Base-by-base conservation (phyloP, 2,329 filamentous ascomycete species). In the Colletotrichum australisinense region DNA sequence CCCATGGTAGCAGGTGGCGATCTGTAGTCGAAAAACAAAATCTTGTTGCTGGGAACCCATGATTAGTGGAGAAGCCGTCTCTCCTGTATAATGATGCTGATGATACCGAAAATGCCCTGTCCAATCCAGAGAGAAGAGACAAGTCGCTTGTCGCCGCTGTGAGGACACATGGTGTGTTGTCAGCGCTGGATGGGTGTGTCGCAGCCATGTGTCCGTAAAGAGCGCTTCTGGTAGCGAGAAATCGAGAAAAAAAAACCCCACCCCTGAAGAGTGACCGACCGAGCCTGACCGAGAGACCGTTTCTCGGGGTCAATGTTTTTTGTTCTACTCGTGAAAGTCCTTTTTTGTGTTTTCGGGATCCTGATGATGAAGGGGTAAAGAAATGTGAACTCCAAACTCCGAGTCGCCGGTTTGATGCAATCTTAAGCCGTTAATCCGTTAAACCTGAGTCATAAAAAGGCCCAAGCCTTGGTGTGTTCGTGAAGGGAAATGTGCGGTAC, bases 331-430 rank as follows among this genome's bases (percentile, higher is more conserved):
- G 57, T 56, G 57, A 55, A 59, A 67, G 63, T 64, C 58, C 42
- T 59, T 68, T 59, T 68, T 64, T 24, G 46, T 19, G 46, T 62
- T 72, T 63, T 72, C 14, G 30, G 52, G 63, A 63, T 63, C 53
- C 52, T 58, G 46, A 55, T 53, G 57, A 35, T 52, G 57, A 72
- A 73, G 46, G 63, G 60, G 38, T 55, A 52, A 56, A 64, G 46
- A 73, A 68, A 66, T 63, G 35, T 59, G 19, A 75, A 75, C 67
- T 74, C 71, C 74, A 71, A 74, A 75, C 74, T 70, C 74, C 74
- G 11, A 60, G 64, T 74, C 72, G 72, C 74, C 74, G 53, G 56
- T 70, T 52, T 75, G 52, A 75, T 74, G 74, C 74, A 75, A 67
- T 75, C 71, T 74, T 74, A 64, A 67, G 72, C 63, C 74, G 60